Base-by-base conservation (phyloP, 805 yeast genomes). In the Teunomyces pallodes region DNA sequence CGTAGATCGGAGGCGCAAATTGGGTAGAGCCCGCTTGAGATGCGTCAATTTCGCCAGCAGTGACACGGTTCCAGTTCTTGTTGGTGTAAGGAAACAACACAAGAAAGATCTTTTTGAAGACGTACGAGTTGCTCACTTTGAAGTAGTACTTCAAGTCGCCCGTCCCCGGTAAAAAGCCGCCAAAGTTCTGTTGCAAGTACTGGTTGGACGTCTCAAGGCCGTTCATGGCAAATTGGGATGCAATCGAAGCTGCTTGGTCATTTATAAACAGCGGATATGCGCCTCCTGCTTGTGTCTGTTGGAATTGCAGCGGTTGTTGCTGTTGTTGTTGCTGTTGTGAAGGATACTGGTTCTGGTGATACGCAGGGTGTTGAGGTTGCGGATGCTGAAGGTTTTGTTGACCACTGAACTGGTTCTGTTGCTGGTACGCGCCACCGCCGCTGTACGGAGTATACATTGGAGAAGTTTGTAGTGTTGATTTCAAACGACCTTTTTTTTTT, bases 41-140 rank as follows among this genome's bases (percentile, higher is more conserved):
- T 20, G 72, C 62, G 2, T 60, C 53, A 26, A 49, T 48, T 14
- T 57, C 66, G 24, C 53, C 51, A 7, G 64, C 55, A 17, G 68
- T 57, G 43, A 74, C 63, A 52, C 97, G 76, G 32, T 82, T 81
- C 97, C 98, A 90, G 46, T 85, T 87, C 59, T 80, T 82, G 62
- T 89, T 90, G 50, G 81, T 74, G 76, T 87, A 94, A 0, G 99
- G 99, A 65, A 90, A 84, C 29, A 94, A 61, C 20, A 95, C 84
- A 52, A 91, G 75, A 27, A 76, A 63, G 24, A 94, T 66, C 63
- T 94, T 94, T 31, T 75, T 75, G 51, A 86, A 62, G 10, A 94
- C 99, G 60, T 92, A 95, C 4, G 83, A 73, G 65, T 92, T 95
- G 42, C 96, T 86, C 14, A 94, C 97, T 67, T 88, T 89, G 75